A percentile compares a stretch with the other conserved stretches of the same genome.
phyloP scores from a whole-genome alignment of 352 stramenopile genomes.

The Peronospora destructor region DNA sequence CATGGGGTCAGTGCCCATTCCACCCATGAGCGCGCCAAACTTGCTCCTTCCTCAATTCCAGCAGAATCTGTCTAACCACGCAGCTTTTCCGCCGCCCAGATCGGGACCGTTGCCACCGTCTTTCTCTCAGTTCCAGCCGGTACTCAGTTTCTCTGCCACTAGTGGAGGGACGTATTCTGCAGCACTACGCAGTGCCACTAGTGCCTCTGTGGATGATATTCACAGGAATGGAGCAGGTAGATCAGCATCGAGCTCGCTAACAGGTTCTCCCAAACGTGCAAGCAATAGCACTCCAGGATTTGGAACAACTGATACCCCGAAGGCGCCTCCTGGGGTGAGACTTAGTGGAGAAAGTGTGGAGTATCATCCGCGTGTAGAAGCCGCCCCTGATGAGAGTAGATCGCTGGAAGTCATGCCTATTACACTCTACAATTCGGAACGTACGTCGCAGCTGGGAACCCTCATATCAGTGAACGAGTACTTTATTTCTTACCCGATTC shows the following conservation, averaged over 20 bases:
- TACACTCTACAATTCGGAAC: slow-evolving; percentile 76
- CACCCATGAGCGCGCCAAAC: slow-evolving; percentile 28
- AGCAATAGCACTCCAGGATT: slow-evolving; percentile 16
- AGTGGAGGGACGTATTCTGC: slow-evolving; percentile 30
- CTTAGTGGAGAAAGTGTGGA: slow-evolving; percentile 48
- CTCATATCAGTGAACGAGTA: slow-evolving; percentile 78
- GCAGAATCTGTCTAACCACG: slow-evolving; percentile 21
- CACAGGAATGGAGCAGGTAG: slow-evolving; percentile 34
- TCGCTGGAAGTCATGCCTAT: slow-evolving; percentile 81
- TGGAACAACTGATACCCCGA: slow-evolving; percentile 11
- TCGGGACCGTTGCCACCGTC: slow-evolving; percentile 19
- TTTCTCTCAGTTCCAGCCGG: slow-evolving; percentile 37
- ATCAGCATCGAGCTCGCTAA: slow-evolving; percentile 36
- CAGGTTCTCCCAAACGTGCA: slow-evolving; percentile 35
- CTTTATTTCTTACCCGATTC: slow-evolving; percentile 84
- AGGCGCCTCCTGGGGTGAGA: slow-evolving; percentile 37
- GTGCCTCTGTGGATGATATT: slow-evolving; percentile 29
- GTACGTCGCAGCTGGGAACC: slow-evolving; percentile 59
- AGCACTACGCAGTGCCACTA: slow-evolving; percentile 33
- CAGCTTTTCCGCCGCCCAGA: slow-evolving; percentile 25
- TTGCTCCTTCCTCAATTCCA: slow-evolving; percentile 27
- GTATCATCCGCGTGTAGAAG: slow-evolving; percentile 40
- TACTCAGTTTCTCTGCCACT: slow-evolving; percentile 27
- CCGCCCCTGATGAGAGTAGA: slow-evolving; percentile 31
- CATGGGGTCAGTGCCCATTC: slow-evolving; percentile 21